Conservation (phyloP, 495 filamentous ascomycete species). For the Xylaria grammica region DNA sequence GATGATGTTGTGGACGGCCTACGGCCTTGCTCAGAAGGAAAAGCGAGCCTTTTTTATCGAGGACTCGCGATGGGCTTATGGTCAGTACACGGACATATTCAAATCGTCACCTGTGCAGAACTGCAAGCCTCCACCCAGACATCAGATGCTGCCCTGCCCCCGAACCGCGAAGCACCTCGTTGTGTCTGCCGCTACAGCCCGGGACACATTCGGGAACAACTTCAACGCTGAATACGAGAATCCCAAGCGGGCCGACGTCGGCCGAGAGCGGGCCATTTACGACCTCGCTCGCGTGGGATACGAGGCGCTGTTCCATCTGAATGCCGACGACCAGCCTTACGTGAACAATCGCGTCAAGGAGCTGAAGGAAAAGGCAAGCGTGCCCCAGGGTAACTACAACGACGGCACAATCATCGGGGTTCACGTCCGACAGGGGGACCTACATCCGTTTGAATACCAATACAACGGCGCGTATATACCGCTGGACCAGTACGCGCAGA, state of each 20-base stretch:
- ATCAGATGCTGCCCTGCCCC: constrained; percentile 73
- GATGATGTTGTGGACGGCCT: constrained; percentile 76
- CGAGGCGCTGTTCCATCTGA: constrained; percentile 67
- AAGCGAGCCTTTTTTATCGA: constrained; percentile 75
- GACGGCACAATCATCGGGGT: constrained; percentile 62
- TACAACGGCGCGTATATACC: constrained; percentile 73
- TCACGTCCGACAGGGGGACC: constrained; percentile 76
- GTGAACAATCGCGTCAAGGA: constrained; percentile 54
- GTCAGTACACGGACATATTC: constrained; percentile 70
- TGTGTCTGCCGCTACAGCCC: constrained; percentile 66
- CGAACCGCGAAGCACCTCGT: constrained; percentile 69
- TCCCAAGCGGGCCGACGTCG: constrained; percentile 48
- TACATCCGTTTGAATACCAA: constrained; percentile 68
- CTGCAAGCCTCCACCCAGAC: constrained; percentile 65
- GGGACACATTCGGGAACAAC: constrained; percentile 59
- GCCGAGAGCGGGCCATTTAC: constrained; percentile 61
- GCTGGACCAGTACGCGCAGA: constrained; percentile 60
- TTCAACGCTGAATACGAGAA: constrained; percentile 60
- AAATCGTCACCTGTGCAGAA: constrained; percentile 58
- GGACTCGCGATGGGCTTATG: constrained; percentile 78
- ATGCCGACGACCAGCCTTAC: constrained; percentile 61
- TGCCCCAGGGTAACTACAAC: constrained; percentile 41
- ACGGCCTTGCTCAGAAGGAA: constrained; percentile 73
- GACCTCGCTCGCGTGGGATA: constrained; percentile 65
- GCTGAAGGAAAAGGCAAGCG: constrained; percentile 50